Evolutionary conservation across 1,139 yeast genomes (phyloP).

Genomic region (Ashbya aceris): DNA sequence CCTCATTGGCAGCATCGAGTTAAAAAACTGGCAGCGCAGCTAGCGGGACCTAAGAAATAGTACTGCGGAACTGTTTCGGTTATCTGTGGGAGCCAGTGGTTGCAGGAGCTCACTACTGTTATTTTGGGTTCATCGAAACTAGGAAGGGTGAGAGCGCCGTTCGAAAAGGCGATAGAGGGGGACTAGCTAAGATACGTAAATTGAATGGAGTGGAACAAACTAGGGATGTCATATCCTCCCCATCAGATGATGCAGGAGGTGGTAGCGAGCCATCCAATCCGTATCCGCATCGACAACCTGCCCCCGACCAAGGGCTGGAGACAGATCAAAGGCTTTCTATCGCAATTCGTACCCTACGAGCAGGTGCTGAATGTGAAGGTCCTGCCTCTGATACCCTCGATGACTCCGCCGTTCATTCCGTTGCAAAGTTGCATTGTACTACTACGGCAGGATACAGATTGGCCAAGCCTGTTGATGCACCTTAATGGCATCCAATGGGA

Average conservation of each 20-base stretch:
- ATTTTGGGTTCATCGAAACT: too few relatives aligned
- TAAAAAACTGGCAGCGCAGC: too few relatives aligned
- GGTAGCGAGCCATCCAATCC: constrained; percentile 2
- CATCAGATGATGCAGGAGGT: background rate
- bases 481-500: constrained; percentile 28
- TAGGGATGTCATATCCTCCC: constrained; percentile 1
- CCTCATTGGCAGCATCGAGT: too few relatives aligned
- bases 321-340: constrained; percentile 26
- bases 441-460: constrained; percentile 14
- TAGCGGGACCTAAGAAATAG: too few relatives aligned
- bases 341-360: constrained; percentile 26
- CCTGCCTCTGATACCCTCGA: constrained; percentile 25
- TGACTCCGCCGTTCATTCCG: constrained; percentile 25
- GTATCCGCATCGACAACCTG: constrained; percentile 24
- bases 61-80: too few relatives aligned
- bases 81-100: too few relatives aligned
- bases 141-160: too few relatives aligned
- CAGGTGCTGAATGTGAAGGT: constrained; percentile 24
- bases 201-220: too few relatives aligned
- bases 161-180: too few relatives aligned
- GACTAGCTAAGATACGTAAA: too few relatives aligned
- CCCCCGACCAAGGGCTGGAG: constrained; percentile 30
- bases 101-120: too few relatives aligned
- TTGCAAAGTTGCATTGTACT: constrained; percentile 25
- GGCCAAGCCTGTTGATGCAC: constrained; percentile 20